Percentiles rank a stretch among this genome's conserved stretches.
Evolutionary conservation across 108 stramenopile species (phyloP).

Genomic region (Skeletonema tropicum): DNA sequence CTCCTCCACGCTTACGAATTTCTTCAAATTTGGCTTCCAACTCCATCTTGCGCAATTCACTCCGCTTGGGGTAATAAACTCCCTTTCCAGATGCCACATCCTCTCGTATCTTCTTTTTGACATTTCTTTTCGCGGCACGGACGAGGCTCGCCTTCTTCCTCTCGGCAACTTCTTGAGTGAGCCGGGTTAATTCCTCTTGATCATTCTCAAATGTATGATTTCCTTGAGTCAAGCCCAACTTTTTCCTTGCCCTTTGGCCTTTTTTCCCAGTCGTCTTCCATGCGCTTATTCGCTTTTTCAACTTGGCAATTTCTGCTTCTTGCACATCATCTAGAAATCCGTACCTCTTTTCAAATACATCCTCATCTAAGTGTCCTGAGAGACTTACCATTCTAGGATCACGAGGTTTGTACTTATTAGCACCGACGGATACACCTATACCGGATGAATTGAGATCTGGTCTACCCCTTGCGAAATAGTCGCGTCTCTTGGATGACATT

Average conservation of each 20-base stretch:
- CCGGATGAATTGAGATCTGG: constrained; percentile 73
- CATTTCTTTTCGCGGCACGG: constrained; percentile 64
- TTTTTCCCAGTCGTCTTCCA: constrained; percentile 74
- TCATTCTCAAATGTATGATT: constrained; percentile 58
- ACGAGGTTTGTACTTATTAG: constrained; percentile 79
- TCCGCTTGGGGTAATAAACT: constrained; percentile 74
- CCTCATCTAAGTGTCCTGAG: constrained; percentile 74
- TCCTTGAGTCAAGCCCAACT: constrained; percentile 59
- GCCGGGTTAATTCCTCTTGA: constrained; percentile 60
- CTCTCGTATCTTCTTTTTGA: constrained; percentile 73
- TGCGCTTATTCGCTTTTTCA: constrained; percentile 66
- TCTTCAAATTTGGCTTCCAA: constrained; percentile 88
- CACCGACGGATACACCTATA: constrained; percentile 84
- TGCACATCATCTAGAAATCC: constrained; percentile 78
- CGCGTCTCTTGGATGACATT: constrained; percentile 79
- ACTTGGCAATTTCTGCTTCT: constrained; percentile 69
- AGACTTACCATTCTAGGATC: constrained; percentile 81
- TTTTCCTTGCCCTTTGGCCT: constrained; percentile 68
- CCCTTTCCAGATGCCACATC: constrained; percentile 73
- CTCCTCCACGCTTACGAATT: constrained; percentile 75
- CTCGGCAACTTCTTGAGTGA: constrained; percentile 68
- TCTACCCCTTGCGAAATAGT: constrained; percentile 67
- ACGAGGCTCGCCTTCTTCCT: constrained; percentile 63
- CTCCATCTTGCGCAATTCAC: constrained; percentile 70
- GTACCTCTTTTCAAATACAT: constrained; percentile 77